These are phyloP conservation scores for Pythium grandisporangium DNA, from an alignment of 352 stramenopile species.

Conservation along the genomic window DNA sequence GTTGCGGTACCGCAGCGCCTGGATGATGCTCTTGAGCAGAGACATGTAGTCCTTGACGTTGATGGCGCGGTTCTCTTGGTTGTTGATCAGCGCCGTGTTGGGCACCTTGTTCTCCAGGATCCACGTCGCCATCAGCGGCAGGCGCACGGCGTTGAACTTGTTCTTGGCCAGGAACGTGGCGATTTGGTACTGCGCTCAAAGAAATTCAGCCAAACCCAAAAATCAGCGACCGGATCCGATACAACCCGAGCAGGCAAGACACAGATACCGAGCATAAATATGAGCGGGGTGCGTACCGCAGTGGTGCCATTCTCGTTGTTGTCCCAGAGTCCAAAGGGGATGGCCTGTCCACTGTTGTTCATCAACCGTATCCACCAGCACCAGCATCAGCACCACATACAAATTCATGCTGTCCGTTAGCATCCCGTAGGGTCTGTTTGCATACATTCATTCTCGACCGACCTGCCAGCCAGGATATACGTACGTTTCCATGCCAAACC, in stretches of 20 bases:
- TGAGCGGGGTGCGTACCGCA: neutral
- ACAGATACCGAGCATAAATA: too few relatives aligned
- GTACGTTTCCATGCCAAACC: constrained; percentile 64
- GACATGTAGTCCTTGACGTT: constrained; percentile 24
- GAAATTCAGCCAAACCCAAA: neutral
- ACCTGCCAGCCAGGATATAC: neutral
- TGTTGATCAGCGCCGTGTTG: constrained; percentile 18
- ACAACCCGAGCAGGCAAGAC: too few relatives aligned
- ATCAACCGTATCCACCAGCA: too few relatives aligned
- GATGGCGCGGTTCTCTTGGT: constrained; percentile 47
- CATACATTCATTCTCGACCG: too few relatives aligned
- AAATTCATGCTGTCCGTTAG: too few relatives aligned
- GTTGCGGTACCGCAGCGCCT: constrained; percentile 26
- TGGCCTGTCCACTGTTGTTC: constrained; percentile 10
- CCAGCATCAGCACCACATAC: too few relatives aligned
- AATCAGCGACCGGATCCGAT: neutral
- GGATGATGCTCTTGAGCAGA: constrained; percentile 30
- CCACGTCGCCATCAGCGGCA: constrained; percentile 53
- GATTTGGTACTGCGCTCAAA: constrained; percentile 38
- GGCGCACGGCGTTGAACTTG: constrained; percentile 70
- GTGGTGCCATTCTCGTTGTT: constrained; percentile 14
- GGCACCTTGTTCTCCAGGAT: constrained; percentile 55
- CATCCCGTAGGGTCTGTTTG: too few relatives aligned
- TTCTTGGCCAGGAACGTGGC: constrained; percentile 56
- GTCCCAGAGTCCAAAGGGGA: constrained; percentile 14